Conservation (phyloP, 371 early-diverging fungal species). For the Funneliformis caledonium region DNA sequence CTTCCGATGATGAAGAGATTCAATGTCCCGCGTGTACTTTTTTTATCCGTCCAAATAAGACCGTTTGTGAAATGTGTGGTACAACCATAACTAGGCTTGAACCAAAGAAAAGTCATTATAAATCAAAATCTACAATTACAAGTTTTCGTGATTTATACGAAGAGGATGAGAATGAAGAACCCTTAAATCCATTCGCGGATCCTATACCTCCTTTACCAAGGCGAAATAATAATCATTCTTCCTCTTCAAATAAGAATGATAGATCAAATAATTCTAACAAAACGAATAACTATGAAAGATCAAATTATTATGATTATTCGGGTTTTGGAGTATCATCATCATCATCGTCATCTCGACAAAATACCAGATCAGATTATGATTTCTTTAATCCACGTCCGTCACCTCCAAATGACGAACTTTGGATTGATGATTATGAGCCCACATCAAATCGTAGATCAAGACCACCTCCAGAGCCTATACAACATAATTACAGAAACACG, state of each 20-base stretch:
- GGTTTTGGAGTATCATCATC: too few species aligned
- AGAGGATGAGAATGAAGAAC: neutral
- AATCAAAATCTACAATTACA: neutral
- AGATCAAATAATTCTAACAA: too few species aligned
- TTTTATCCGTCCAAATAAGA: slow-evolving; percentile 16
- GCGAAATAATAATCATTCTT: neutral
- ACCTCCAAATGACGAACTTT: neutral
- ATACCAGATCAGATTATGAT: neutral
- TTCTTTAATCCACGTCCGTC: neutral
- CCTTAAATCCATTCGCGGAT: neutral
- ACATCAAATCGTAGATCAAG: neutral
- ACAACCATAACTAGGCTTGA: neutral
- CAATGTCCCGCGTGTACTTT: slow-evolving; percentile 4
- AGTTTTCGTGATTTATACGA: neutral
- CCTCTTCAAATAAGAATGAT: neutral
- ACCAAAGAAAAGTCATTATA: neutral
- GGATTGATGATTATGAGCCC: neutral
- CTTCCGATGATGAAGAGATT: neutral
- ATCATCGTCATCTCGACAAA: neutral
- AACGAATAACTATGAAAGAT: too few species aligned
- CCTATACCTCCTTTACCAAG: neutral
- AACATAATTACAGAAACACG: neutral
- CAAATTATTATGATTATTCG: too few species aligned
- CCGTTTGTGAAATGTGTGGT: slow-evolving; percentile 29
- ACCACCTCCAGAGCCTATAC: neutral